phyloP scores from a whole-genome alignment of 2,329 filamentous ascomycete species.

The Neurospora crassa region DNA sequence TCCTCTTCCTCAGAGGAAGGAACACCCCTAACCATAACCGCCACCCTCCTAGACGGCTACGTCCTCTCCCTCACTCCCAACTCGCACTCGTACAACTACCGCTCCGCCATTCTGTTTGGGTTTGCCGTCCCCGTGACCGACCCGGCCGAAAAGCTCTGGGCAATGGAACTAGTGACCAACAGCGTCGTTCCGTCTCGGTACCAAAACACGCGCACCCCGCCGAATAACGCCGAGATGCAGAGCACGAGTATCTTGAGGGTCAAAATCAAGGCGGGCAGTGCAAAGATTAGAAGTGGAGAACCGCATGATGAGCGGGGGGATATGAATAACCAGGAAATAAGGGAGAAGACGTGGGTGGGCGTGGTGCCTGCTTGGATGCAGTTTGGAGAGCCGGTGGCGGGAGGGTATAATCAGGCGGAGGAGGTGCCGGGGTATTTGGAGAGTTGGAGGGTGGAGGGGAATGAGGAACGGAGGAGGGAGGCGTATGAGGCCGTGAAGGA shows the following conservation, averaged over 20 bases:
- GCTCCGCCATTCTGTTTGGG: slow-evolving; percentile 69
- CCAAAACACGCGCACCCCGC: slow-evolving; percentile 58
- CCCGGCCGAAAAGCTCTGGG: slow-evolving; percentile 62
- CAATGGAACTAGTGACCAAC: slow-evolving; percentile 71
- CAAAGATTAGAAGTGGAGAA: slow-evolving; percentile 60
- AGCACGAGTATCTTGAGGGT: slow-evolving; percentile 66
- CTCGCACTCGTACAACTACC: slow-evolving; percentile 80
- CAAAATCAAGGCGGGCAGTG: slow-evolving; percentile 59
- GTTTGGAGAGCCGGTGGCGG: slow-evolving; percentile 54
- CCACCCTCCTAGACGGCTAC: slow-evolving; percentile 65
- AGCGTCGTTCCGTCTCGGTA: slow-evolving; percentile 61
- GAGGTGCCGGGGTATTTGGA: slow-evolving; percentile 53
- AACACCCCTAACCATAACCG: slow-evolving; percentile 57
- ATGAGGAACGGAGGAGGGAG: slow-evolving; percentile 17
- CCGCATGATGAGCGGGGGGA: slow-evolving; percentile 47
- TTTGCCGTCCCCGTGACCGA: slow-evolving; percentile 59
- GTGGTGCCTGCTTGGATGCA: slow-evolving; percentile 53
- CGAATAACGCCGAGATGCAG: slow-evolving; percentile 63
- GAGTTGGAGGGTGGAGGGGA: slow-evolving; percentile 30
- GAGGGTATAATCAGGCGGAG: slow-evolving; percentile 46
- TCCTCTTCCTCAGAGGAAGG: slow-evolving; percentile 48
- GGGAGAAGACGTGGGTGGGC: slow-evolving; percentile 43
- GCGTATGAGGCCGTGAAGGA: slow-evolving; percentile 17
- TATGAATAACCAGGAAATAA: slow-evolving; percentile 31
- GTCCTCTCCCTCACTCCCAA: slow-evolving; percentile 71